Evolutionary conservation across 2,329 filamentous ascomycete genomes (phyloP), one percentile per base, ranked within the genome.

Genomic region (Colletotrichum viniferum): DNA sequence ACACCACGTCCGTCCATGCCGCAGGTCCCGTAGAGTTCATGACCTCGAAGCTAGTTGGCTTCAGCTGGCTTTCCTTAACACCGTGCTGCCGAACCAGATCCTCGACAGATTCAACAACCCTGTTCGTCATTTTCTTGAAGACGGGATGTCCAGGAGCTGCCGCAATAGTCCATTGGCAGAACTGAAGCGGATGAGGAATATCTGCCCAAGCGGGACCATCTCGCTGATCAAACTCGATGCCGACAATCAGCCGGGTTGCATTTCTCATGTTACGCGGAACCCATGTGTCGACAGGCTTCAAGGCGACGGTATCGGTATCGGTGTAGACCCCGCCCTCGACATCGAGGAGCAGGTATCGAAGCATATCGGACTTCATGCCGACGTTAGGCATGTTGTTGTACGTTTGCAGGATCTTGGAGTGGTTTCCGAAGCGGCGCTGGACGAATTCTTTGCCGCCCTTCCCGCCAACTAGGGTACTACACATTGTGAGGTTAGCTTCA

Each of bases 241-340:
- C 81, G 16, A 81, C 79, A 4, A 82, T 76, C 5, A 82, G 64
- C 21, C 69, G 64, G 2, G 76, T 75, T 4, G 69, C 24, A 18
- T 52, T 61, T 18, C 66, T 30, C 36, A 77, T 77, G 7, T 77
- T n/a, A 5, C 34, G 28, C 1, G 83, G 84, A 12, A 85, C 79
- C 71, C 85, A 86, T 1, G 81, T 79, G 43, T 81, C 79, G 8
- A 85, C 82, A 1, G 83, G 83, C 4, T 77, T 79, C 4, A 85
- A 71, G 5, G 84, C 83, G 12, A 85, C 81, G 5, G 85, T 83
- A 30, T 86, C 84, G 62, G 85, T 83, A 79, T 92, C 91, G 65
- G 87, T 88, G 79, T 95, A 95, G 77, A 96, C 92, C 32, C 94
- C 94, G 65, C 94, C 94, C 77, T 95, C 90, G 21, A 94, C 94